Percentiles rank a stretch among this genome's conserved stretches.
phyloP scores from a whole-genome alignment of 768 basidiomycete species.

The Trametes coccinea region DNA sequence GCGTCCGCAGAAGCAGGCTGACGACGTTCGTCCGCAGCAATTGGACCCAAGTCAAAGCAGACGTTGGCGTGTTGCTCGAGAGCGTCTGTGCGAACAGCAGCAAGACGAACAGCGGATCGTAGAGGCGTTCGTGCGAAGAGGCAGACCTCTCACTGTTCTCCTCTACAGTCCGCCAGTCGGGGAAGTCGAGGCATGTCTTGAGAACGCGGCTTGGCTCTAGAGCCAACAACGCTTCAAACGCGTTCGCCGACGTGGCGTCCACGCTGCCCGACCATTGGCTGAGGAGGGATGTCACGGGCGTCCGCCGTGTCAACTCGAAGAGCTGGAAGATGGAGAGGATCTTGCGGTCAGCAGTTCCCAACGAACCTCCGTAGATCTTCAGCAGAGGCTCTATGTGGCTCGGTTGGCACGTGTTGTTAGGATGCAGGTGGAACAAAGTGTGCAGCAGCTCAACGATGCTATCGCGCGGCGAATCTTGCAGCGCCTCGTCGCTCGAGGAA shows the following conservation, averaged over 20 bases:
- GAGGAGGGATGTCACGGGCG: constrained; percentile 65
- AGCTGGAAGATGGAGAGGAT: constrained; percentile 76
- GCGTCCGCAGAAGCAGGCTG: constrained; percentile 66
- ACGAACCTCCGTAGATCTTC: constrained; percentile 70
- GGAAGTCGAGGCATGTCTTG: constrained; percentile 71
- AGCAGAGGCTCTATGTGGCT: constrained; percentile 80
- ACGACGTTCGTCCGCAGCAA: constrained; percentile 80
- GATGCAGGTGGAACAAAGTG: constrained; percentile 72
- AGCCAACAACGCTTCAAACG: constrained; percentile 66
- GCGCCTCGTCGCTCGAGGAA: not conserved
- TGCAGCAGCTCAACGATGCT: constrained; percentile 58
- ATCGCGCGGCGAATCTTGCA: constrained; percentile 37
- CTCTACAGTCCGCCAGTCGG: constrained; percentile 57
- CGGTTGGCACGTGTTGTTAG: constrained; percentile 81
- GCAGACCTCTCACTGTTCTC: constrained; percentile 34
- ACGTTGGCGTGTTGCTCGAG: constrained; percentile 54
- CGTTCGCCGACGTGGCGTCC: constrained; percentile 43
- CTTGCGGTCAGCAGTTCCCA: constrained; percentile 61
- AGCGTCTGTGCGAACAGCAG: constrained; percentile 67
- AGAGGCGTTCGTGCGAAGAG: constrained; percentile 44
- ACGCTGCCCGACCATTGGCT: constrained; percentile 60
- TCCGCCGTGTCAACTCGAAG: constrained; percentile 71
- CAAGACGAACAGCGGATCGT: constrained; percentile 80
- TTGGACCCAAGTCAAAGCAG: constrained; percentile 80
- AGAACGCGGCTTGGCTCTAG: constrained; percentile 71